These are phyloP conservation scores for Cryphonectria nitschkei DNA, from an alignment of 2,329 filamentous ascomycete species.

Conservation along the genomic window DNA sequence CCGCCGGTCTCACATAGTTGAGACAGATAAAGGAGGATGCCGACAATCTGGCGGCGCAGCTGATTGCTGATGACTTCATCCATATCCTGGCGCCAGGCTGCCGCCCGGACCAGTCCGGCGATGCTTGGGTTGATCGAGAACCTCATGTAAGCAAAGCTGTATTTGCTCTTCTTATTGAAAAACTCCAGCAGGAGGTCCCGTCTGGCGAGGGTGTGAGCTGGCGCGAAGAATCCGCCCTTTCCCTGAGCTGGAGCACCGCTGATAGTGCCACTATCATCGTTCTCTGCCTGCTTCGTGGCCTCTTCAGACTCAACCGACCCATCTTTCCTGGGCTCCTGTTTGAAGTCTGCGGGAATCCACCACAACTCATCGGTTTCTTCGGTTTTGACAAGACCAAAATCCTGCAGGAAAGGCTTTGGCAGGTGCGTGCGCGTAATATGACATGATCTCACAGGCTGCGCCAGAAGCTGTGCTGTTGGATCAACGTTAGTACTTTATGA, in stretches of 20 bases:
- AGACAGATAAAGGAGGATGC: constrained; percentile 49
- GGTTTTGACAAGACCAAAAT: constrained; percentile 60
- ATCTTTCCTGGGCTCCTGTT: constrained; percentile 11
- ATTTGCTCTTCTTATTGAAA: constrained; percentile 19
- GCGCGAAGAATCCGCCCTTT: constrained; percentile 32
- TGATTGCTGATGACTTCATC: constrained; percentile 53
- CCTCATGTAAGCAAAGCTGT: constrained; percentile 28
- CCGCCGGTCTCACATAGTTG: constrained; percentile 34
- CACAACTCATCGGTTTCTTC: constrained; percentile 57
- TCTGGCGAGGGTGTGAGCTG: constrained; percentile 39
- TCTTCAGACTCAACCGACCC: constrained; percentile 13
- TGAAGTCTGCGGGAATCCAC: constrained; percentile 52
- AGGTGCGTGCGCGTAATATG: constrained; percentile 50
- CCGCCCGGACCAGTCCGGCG: constrained; percentile 24
- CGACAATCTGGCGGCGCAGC: constrained; percentile 51
- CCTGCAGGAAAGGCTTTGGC: constrained; percentile 66
- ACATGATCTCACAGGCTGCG: constrained; percentile 62
- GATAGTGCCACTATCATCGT: background rate
- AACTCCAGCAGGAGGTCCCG: constrained; percentile 39
- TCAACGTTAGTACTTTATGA: constrained; percentile 8
- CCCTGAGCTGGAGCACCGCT: constrained; percentile 3
- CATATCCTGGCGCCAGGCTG: constrained; percentile 61
- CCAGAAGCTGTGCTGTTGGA: constrained; percentile 61
- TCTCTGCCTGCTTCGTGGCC: constrained; percentile 4
- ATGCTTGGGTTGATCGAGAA: constrained; percentile 29